Percentiles rank a stretch among this genome's conserved stretches.
phyloP scores from a whole-genome alignment of 371 early-diverging fungal species.

The Mortierella sp. region DNA sequence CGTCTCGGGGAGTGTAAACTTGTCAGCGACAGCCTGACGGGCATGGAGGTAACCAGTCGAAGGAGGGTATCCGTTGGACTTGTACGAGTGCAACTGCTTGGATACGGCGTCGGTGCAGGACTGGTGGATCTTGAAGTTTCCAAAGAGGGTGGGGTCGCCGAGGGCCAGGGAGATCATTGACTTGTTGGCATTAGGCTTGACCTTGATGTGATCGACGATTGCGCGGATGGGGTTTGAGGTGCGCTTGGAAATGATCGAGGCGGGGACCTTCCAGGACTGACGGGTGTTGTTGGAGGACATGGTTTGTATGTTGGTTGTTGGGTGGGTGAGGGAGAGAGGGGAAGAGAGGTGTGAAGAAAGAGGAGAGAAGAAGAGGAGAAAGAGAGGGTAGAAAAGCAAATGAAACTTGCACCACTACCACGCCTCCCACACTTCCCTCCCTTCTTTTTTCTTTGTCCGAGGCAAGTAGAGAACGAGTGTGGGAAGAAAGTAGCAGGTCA shows the following conservation, averaged over 20 bases:
- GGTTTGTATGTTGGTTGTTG: not conserved
- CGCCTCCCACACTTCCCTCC: not conserved
- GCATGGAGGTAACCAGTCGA: constrained; percentile 82
- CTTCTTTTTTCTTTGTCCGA: not conserved
- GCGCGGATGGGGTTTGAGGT: constrained; percentile 93
- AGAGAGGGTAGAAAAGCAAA: not conserved
- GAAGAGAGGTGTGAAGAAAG: not conserved
- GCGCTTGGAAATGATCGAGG: constrained; percentile 75
- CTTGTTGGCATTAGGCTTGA: constrained; percentile 79
- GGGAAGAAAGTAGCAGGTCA: constrained; percentile 6
- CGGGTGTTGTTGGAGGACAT: constrained; percentile 40
- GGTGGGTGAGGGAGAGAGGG: not conserved
- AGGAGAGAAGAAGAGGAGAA: not conserved
- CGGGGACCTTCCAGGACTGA: constrained; percentile 62
- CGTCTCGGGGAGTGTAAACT: constrained; percentile 67
- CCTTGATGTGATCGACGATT: constrained; percentile 84
- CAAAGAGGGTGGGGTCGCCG: constrained; percentile 94
- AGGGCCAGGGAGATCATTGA: constrained; percentile 86
- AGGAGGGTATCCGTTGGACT: constrained; percentile 89
- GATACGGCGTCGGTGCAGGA: constrained; percentile 78
- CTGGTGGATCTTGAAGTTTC: constrained; percentile 87
- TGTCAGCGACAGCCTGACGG: constrained; percentile 84
- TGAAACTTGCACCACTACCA: not conserved
- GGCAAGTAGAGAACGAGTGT: not conserved
- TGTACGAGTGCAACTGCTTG: constrained; percentile 73